Conservation (phyloP, 306 rosid species). For the Calophaca sinica region DNA sequence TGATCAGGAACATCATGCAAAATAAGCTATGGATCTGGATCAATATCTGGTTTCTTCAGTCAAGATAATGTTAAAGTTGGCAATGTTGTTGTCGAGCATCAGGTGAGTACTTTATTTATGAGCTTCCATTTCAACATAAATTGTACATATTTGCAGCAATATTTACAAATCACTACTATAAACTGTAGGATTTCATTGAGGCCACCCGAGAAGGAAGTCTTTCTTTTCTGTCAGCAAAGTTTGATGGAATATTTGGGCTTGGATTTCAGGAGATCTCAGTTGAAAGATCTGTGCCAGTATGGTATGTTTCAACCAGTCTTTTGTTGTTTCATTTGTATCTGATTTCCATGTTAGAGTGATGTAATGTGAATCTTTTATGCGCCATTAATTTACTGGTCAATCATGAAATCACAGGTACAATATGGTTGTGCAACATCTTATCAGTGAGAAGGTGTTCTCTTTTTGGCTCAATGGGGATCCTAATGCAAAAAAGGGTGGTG, state of each 20-base stretch:
- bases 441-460: conserved; percentile 75
- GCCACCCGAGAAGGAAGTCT: conserved; percentile 79
- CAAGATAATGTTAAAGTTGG: conserved; percentile 81
- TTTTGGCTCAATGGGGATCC: conserved; percentile 84
- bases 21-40: conserved; percentile 82
- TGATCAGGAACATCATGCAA: conserved; percentile 75
- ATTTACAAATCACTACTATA: conserved; percentile 30
- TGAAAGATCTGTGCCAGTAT: conserved; percentile 68
- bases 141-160: conserved; percentile 26
- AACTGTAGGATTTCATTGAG: conserved; percentile 77
- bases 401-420: conserved; percentile 66
- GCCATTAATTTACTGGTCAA: conserved; percentile 37
- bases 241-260: conserved; percentile 90
- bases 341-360: conserved; percentile 37
- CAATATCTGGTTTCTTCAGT: conserved; percentile 86
- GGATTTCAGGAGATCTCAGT: conserved; percentile 90
- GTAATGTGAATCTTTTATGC: conserved; percentile 16
- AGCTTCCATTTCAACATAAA: conserved; percentile 29
- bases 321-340: conserved; percentile 24
- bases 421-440: conserved; percentile 68
- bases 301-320: conserved; percentile 57
- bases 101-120: conserved; percentile 50
- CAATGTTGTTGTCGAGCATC: conserved; percentile 62
- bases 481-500: conserved; percentile 74
- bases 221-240: conserved; percentile 69